These are phyloP conservation scores for Termitomyces titanicus DNA, from an alignment of 768 basidiomycete species.

Conservation along the genomic window DNA sequence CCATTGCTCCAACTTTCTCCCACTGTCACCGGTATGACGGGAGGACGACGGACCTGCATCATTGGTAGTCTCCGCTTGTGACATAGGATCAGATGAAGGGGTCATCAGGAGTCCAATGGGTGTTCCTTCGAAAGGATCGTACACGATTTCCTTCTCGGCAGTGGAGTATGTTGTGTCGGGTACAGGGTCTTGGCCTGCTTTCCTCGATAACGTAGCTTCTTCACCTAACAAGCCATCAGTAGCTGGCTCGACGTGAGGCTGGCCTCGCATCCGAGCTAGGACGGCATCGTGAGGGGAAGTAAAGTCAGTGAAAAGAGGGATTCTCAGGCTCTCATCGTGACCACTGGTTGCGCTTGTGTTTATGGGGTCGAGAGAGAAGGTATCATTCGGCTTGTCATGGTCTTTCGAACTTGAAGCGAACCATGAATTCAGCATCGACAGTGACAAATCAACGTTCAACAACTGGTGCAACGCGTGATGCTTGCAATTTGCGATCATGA, in stretches of 20 bases:
- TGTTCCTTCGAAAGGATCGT: slow-evolving; percentile 48
- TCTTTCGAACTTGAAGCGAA: background rate
- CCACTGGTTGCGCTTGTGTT: background rate
- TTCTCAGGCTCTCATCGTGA: background rate
- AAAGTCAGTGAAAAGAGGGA: slow-evolving; percentile 14
- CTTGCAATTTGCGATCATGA: background rate
- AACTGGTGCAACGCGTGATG: background rate
- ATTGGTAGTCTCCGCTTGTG: slow-evolving; percentile 6
- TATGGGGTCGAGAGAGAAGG: background rate
- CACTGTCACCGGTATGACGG: slow-evolving; percentile 13
- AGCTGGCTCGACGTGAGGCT: slow-evolving; percentile 12
- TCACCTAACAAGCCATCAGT: slow-evolving; percentile 13
- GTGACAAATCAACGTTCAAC: too few species aligned
- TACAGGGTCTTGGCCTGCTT: background rate
- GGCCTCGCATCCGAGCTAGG: slow-evolving; percentile 47
- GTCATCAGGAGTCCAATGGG: slow-evolving; percentile 33
- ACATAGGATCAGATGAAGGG: slow-evolving; percentile 8
- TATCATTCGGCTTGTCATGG: background rate
- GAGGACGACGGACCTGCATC: background rate
- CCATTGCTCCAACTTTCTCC: slow-evolving; percentile 57
- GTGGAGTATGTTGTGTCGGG: background rate
- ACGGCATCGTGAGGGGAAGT: slow-evolving; percentile 63
- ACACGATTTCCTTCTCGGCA: slow-evolving; percentile 19
- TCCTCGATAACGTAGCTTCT: background rate
- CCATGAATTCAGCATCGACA: background rate